Conservation (phyloP, 2,329 filamentous ascomycete genomes). For the Cladosporium sphaerospermum region DNA sequence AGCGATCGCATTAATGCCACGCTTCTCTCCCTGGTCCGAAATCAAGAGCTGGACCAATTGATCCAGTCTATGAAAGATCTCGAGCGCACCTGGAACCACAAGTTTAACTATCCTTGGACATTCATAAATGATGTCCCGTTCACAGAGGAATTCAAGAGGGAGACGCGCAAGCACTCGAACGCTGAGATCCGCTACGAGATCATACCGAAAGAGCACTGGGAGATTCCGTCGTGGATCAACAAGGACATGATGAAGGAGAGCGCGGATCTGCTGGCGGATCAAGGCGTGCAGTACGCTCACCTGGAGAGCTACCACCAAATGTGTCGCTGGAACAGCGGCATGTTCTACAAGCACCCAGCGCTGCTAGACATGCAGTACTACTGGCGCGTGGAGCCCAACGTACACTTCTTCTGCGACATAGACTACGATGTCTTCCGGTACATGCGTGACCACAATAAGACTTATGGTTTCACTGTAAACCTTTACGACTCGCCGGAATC, state of each 20-base stretch:
- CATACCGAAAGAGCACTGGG: conserved; percentile 95
- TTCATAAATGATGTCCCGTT: conserved; percentile 98
- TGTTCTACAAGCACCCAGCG: conserved; percentile 95
- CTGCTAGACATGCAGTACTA: conserved; percentile 80
- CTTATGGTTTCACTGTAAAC: conserved; percentile 97
- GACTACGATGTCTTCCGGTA: conserved; percentile 98
- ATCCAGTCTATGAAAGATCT: conserved; percentile 84
- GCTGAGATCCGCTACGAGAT: conserved; percentile 81
- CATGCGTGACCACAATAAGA: conserved; percentile 98
- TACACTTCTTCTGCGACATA: conserved; percentile 97
- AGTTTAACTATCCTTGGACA: conserved; percentile 99
- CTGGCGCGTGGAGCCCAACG: conserved; percentile 97
- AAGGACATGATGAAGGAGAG: conserved; percentile 79
- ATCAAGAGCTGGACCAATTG: conserved; percentile 79
- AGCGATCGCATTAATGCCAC: conserved; percentile 89
- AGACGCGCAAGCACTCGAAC: conserved; percentile 75
- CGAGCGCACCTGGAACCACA: conserved; percentile 92
- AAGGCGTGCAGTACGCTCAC: conserved; percentile 83
- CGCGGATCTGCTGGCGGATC: conserved; percentile 71
- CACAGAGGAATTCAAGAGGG: conserved; percentile 82
- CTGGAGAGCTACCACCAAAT: conserved; percentile 95
- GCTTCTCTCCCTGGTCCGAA: conserved; percentile 83
- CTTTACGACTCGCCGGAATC: conserved; percentile 87
- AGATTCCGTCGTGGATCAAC: conserved; percentile 86
- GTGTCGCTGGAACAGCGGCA: conserved; percentile 97